Conservation (phyloP, 805 yeast genomes). For the Metschnikowia hibisci region DNA sequence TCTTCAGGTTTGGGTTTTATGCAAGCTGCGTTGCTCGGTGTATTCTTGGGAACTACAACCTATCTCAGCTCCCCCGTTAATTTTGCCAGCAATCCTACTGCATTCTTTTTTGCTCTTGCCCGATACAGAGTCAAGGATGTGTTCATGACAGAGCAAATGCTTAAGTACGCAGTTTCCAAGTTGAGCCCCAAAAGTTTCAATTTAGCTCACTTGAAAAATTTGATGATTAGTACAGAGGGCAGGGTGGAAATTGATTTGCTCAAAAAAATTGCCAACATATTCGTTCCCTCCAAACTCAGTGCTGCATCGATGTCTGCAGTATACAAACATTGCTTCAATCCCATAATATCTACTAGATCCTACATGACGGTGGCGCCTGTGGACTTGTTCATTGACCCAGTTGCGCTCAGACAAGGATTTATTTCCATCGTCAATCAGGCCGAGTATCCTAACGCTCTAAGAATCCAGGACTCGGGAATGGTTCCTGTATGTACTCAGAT, state of each 20-base stretch:
- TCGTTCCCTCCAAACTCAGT: constrained; percentile 61
- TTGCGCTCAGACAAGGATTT: constrained; percentile 86
- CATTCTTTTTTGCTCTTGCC: constrained; percentile 66
- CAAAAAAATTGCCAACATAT: constrained; percentile 54
- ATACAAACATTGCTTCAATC: constrained; percentile 76
- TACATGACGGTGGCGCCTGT: constrained; percentile 86
- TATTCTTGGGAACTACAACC: constrained; percentile 83
- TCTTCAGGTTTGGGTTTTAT: constrained; percentile 83
- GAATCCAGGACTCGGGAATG: constrained; percentile 90
- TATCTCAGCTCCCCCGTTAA: constrained; percentile 74
- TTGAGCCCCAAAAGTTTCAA: constrained; percentile 59
- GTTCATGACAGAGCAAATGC: constrained; percentile 78
- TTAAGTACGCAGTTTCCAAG: constrained; percentile 64
- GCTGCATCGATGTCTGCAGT: constrained; percentile 70
- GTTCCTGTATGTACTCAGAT: constrained; percentile 93
- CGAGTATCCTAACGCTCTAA: constrained; percentile 63
- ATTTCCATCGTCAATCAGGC: constrained; percentile 74
- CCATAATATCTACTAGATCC: constrained; percentile 79
- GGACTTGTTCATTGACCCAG: constrained; percentile 80
- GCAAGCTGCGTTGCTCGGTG: constrained; percentile 79
- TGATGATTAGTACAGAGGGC: constrained; percentile 76
- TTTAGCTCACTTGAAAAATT: constrained; percentile 63
- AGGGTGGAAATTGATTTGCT: constrained; percentile 66
- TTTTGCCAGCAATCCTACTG: constrained; percentile 67
- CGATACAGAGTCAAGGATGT: constrained; percentile 81